Evolutionary conservation across 1,139 yeast species (phyloP).

Genomic region (Zygoascus sp.): DNA sequence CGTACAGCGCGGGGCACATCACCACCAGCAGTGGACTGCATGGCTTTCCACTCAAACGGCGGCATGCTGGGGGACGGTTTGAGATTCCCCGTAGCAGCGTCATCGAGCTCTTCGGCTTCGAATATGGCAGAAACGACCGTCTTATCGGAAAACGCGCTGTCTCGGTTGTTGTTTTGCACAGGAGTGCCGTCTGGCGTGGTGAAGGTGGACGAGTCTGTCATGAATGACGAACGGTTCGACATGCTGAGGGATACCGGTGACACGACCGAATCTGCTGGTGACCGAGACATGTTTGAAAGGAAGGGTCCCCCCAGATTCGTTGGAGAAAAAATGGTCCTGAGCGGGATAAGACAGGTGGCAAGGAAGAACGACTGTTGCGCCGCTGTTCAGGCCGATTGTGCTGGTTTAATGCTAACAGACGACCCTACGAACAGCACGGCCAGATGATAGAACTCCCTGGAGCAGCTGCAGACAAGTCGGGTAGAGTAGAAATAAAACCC

Average conservation of each 20-base stretch:
- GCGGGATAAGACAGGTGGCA: too few species aligned
- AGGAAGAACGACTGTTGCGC: too few species aligned
- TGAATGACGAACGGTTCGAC: constrained; percentile 1
- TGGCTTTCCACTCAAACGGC: neutral
- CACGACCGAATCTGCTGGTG: neutral
- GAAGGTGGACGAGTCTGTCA: neutral
- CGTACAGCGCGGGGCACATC: neutral
- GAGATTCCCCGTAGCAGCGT: neutral
- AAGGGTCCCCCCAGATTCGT: too few species aligned
- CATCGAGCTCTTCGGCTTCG: neutral
- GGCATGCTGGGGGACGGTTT: neutral
- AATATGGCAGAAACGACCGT: neutral
- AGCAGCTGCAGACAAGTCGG: too few species aligned
- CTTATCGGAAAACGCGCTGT: neutral
- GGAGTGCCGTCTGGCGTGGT: constrained; percentile 3
- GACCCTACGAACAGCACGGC: too few species aligned
- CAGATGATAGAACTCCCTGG: too few species aligned
- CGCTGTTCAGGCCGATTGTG: too few species aligned
- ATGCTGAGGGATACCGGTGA: neutral
- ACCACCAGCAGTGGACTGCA: neutral
- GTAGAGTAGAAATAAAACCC: too few species aligned
- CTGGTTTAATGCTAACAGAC: too few species aligned
- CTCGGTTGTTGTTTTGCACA: neutral
- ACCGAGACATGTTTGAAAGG: neutral
- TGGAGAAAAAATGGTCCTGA: neutral